phyloP scores from a whole-genome alignment of 2,329 filamentous ascomycete species.

The Thielaviopsis euricoi region DNA sequence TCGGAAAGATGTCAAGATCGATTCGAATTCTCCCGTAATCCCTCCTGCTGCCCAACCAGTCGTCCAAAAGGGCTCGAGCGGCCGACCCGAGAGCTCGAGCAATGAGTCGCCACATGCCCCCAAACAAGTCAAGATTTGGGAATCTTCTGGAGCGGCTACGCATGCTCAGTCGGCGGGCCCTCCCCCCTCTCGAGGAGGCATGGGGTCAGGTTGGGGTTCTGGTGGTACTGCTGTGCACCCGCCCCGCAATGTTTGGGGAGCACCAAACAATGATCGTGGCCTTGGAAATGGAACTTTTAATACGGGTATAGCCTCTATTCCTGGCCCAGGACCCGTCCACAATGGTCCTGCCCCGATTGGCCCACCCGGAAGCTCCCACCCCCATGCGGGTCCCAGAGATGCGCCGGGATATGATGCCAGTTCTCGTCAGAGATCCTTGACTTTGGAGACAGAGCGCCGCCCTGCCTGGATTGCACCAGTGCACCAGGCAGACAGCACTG shows the following conservation, averaged over 20 bases:
- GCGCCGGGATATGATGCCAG: neutral
- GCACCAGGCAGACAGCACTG: neutral
- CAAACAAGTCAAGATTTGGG: slow-evolving; percentile 7
- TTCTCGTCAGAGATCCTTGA: neutral
- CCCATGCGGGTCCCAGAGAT: neutral
- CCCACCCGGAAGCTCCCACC: slow-evolving; percentile 17
- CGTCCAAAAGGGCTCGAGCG: neutral
- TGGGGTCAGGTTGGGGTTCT: slow-evolving; percentile 24
- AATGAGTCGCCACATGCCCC: neutral
- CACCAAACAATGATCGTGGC: slow-evolving; percentile 52
- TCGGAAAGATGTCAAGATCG: neutral
- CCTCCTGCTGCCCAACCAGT: neutral
- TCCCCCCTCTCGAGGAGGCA: slow-evolving; percentile 1
- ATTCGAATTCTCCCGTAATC: neutral
- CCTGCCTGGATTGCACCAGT: neutral
- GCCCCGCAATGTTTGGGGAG: slow-evolving; percentile 55
- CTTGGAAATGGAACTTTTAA: slow-evolving; percentile 68
- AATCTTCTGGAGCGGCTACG: slow-evolving; percentile 1
- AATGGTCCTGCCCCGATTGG: slow-evolving; percentile 30
- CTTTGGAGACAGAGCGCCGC: neutral
- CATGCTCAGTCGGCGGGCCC: slow-evolving; percentile 5
- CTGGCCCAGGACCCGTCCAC: slow-evolving; percentile 18
- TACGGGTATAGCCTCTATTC: slow-evolving; percentile 36
- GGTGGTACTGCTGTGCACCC: slow-evolving; percentile 22
- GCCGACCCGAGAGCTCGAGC: neutral